Conservation (phyloP, 768 basidiomycete species). For the Agrocybe chaxingu region DNA sequence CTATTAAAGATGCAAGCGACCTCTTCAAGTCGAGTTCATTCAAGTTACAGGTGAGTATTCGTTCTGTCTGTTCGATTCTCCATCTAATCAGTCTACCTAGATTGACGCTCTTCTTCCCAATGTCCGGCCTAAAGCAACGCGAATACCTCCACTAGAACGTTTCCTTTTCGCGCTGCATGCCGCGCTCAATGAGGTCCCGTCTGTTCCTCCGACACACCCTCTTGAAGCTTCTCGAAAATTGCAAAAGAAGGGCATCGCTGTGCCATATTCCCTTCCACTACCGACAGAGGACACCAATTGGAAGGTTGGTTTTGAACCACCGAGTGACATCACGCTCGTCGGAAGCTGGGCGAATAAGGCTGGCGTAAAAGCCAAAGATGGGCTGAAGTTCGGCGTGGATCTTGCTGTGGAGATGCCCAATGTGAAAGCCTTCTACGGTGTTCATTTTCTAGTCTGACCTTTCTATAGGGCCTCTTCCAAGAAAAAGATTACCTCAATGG, state of each 20-base stretch:
- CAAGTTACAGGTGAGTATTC: conserved; percentile 67
- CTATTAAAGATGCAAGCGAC: conserved; percentile 70
- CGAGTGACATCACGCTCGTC: conserved; percentile 61
- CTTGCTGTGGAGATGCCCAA: no score
- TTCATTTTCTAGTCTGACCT: conserved; percentile 12
- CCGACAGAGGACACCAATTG: conserved; percentile 77
- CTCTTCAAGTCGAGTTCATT: conserved; percentile 78
- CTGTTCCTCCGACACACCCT: conserved; percentile 60
- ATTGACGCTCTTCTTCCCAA: conserved; percentile 80
- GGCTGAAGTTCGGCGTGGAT: conserved; percentile 68
- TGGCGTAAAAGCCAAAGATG: conserved; percentile 71
- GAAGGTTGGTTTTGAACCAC: no score
- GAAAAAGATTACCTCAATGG: conserved; percentile 92
- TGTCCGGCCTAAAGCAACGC: conserved; percentile 61
- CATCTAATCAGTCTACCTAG: conserved; percentile 33
- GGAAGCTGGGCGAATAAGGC: conserved; percentile 87
- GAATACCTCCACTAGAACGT: conserved; percentile 56
- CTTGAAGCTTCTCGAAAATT: conserved; percentile 57
- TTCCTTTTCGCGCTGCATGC: conserved; percentile 69
- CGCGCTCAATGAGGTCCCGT: conserved; percentile 56
- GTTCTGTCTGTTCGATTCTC: neutral
- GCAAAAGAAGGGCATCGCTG: conserved; percentile 50
- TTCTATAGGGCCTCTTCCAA: conserved; percentile 71
- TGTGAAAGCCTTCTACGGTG: no score
- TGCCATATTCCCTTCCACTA: conserved; percentile 67